These are phyloP conservation scores for Colletotrichum sp. DNA, from an alignment of 2,329 filamentous ascomycete genomes.

Conservation along the genomic window DNA sequence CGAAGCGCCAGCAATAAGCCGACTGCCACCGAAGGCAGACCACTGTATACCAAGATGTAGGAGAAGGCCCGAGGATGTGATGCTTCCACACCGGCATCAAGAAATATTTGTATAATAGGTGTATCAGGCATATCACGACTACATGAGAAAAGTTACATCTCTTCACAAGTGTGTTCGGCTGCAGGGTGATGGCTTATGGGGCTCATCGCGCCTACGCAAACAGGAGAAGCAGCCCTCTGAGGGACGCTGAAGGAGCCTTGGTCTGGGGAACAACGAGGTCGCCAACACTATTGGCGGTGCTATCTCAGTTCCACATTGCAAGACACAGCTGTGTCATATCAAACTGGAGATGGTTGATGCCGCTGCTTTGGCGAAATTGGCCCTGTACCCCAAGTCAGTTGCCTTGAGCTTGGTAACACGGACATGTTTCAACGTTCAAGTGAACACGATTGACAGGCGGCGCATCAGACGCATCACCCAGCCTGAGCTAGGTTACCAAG, in stretches of 20 bases:
- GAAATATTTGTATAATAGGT: slow-evolving; percentile 19
- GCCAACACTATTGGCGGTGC: not conserved
- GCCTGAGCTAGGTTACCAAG: not conserved
- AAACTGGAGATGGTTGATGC: not conserved
- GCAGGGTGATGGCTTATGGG: not conserved
- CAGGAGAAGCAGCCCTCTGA: not conserved
- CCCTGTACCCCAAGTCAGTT: not conserved
- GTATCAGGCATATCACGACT: slow-evolving; percentile 11
- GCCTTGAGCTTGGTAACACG: not conserved
- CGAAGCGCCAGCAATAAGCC: slow-evolving; percentile 20
- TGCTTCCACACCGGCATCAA: slow-evolving; percentile 5
- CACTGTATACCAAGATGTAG: slow-evolving; percentile 17
- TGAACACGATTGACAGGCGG: not conserved
- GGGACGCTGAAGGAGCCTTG: not conserved
- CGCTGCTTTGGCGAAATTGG: not conserved
- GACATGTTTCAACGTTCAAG: not conserved
- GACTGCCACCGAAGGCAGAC: not conserved
- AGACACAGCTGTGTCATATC: not conserved
- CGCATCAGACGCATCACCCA: not conserved
- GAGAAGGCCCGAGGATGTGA: not conserved
- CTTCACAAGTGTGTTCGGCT: not conserved
- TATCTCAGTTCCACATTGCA: not conserved
- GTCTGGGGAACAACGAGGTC: not conserved
- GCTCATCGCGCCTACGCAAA: not conserved
- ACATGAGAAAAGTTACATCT: slow-evolving; percentile 12